Evolutionary conservation across 148 eudicot genomes (phyloP).

Genomic region (Fallopia convolvulus): DNA sequence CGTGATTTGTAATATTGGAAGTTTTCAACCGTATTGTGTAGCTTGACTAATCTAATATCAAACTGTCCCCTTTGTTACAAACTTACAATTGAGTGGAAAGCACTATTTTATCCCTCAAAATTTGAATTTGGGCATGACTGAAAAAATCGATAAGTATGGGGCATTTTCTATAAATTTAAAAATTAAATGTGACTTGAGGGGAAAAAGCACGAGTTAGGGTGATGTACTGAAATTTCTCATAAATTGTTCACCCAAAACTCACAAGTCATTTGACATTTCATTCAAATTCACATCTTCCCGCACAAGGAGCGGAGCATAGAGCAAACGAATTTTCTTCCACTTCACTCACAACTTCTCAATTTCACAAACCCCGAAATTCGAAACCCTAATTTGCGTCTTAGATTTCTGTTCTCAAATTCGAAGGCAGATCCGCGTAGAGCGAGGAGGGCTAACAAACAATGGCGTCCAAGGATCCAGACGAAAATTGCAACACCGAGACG

Average conservation of each 20-base stretch:
- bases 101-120: no score
- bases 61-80: no score
- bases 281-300: slow-evolving; percentile 11
- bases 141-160: no score
- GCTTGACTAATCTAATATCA: no score
- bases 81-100: no score
- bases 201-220: no score
- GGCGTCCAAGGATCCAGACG: slow-evolving; percentile 27
- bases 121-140: no score
- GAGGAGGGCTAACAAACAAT: slow-evolving; percentile 15
- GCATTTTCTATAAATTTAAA: no score
- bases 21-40: no score
- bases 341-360: neutral
- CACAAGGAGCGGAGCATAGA: neutral
- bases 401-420: neutral
- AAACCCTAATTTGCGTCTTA: neutral
- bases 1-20: neutral
- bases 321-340: neutral
- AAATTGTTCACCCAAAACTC: neutral
- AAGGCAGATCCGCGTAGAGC: neutral
- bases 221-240: no score
- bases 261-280: neutral
- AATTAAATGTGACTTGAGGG: no score
- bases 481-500: slow-evolving; percentile 35
- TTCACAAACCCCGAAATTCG: neutral